Base-by-base conservation (phyloP, 176 grass and related monocot species). In the Triticum urartu region DNA sequence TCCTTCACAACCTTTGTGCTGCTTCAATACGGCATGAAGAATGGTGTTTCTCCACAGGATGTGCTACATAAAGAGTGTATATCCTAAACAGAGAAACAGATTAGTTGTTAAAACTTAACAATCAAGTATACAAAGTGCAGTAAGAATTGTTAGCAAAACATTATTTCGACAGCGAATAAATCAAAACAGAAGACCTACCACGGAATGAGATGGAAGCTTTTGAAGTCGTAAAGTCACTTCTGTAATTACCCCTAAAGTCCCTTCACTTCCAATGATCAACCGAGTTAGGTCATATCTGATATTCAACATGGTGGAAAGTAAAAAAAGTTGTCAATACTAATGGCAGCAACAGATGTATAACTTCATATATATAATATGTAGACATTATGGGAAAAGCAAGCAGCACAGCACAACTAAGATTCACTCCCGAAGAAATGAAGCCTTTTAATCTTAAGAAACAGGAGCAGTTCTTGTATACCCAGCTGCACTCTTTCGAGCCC, bases 261-360 rank as follows among this genome's bases (percentile, higher is more conserved):
- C 94, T 92, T 96, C 97, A 83, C 97, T 99, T 58, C 97, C 97
- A 87, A 99, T 96, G 34, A 99, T 92, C 85, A 99, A 89, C 67
- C 94, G 90, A 84, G 94, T 81, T 80, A 99, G 93, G 45, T 99
- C 97, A 87, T 99, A 96, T 86, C 97, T 98, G 84, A 74, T 43
- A 90, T 85, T 68, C 8, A 88, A 71, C 5, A 76, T 72, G 10
- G 50, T 45, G n/a, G 7, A 52, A 52, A 32, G 9, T 75, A 80
- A 86, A 75, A 7, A 48, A 62, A 81, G 13, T 70, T 81, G 14
- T 6, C 14, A 47, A 80, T 62, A 32, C 45, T 58, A 3, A 67
- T 84, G 45, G 9, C 28, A 87, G 48, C 68, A 56, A 87, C 43
- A 84, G 24, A 64, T 64, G 40, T 76, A 77, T 62, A 80, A 66